These are phyloP conservation scores for Oryza punctata DNA, from an alignment of 176 grass and related monocot species.

Conservation along the genomic window DNA sequence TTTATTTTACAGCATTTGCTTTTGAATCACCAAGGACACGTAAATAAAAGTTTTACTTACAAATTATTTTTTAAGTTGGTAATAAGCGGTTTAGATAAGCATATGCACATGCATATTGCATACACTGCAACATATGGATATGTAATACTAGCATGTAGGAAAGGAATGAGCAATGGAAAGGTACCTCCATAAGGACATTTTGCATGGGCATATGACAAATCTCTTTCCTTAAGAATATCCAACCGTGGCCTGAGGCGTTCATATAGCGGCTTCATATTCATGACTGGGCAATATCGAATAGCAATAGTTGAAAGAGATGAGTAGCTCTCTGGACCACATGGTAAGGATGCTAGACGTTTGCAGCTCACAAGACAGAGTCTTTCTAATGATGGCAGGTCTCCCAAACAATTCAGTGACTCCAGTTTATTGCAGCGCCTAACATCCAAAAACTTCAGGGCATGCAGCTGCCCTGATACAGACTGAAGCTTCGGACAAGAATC, in stretches of 20 bases:
- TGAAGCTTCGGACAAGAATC: too few species aligned
- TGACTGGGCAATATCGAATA: background rate
- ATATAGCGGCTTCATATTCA: background rate
- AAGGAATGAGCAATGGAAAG: background rate
- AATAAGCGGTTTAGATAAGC: too few species aligned
- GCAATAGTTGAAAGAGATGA: background rate
- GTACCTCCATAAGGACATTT: background rate
- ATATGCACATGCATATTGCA: too few species aligned
- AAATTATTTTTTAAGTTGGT: too few species aligned
- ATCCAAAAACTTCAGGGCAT: rapidly evolving
- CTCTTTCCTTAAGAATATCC: background rate
- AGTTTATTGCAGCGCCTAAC: background rate
- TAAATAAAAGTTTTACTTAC: too few species aligned
- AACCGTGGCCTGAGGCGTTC: background rate
- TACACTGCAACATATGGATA: too few species aligned
- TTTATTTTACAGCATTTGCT: too few species aligned
- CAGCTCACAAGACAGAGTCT: background rate
- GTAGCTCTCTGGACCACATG: background rate
- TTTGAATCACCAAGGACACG: too few species aligned
- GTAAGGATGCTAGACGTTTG: background rate
- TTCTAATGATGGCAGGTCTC: background rate
- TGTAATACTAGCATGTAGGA: too few species aligned
- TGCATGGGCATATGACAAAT: background rate
- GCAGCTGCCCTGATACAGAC: background rate
- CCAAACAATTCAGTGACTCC: background rate